Percentiles rank a stretch among this genome's conserved stretches.
Evolutionary conservation across 306 rosid genomes (phyloP).

Genomic region (cucumber (Cucumis sativus)): Cucumber_9930_V3 NC_026657.2:11285501-11286000

Average conservation of each 20-base stretch:
- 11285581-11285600: conserved; percentile 98
- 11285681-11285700: conserved; percentile 82
- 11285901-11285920: conserved; percentile 95
- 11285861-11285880: conserved; percentile 69
- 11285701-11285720: conserved; percentile 95
- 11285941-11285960: conserved; percentile 84
- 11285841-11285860: conserved; percentile 99
- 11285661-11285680: conserved; percentile 58
- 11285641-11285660: conserved; percentile 55
- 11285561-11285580: conserved; percentile 93
- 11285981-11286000: conserved; percentile 82
- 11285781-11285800: conserved; percentile 69
- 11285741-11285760: conserved; percentile 96
- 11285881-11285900: conserved; percentile 92
- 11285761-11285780: conserved; percentile 82
- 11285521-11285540: conserved; percentile 77
- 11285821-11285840: conserved; percentile 55
- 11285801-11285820: conserved; percentile 43
- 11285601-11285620: conserved; percentile 90
- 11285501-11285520: conserved; percentile 95
- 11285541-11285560: conserved; percentile 85
- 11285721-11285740: conserved; percentile 90
- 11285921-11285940: conserved; percentile 83
- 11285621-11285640: conserved; percentile 93
- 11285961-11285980: conserved; percentile 68